Percentiles rank a stretch among this genome's conserved stretches.
These are phyloP conservation scores for Elsinoe necatrix DNA, from an alignment of 2,329 filamentous ascomycete genomes.

Conservation along the genomic window DNA sequence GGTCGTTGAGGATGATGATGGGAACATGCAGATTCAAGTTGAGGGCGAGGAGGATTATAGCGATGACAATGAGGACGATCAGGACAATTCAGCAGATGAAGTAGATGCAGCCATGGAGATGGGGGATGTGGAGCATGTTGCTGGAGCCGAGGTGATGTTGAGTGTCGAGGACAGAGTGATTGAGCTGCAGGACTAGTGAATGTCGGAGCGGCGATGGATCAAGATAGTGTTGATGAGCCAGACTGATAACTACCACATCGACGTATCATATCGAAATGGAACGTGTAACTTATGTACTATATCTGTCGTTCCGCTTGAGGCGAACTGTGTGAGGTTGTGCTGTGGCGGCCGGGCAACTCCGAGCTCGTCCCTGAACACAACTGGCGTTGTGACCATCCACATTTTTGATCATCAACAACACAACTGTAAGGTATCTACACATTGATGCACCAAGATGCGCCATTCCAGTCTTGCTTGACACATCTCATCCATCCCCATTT, in stretches of 20 bases:
- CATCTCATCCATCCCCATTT: not conserved
- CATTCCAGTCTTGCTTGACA: too few species aligned
- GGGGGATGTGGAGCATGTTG: not conserved
- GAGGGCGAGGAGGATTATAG: not conserved
- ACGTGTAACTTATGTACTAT: not conserved
- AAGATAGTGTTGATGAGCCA: not conserved
- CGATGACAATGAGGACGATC: not conserved
- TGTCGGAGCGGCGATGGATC: not conserved
- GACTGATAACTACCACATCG: not conserved
- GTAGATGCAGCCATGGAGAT: not conserved
- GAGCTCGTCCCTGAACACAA: not conserved
- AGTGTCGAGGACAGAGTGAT: not conserved
- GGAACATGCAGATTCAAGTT: not conserved
- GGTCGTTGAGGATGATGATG: slow-evolving; percentile 7
- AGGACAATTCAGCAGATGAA: not conserved
- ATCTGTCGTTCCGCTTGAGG: too few species aligned
- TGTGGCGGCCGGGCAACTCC: not conserved
- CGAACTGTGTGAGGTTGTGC: too few species aligned
- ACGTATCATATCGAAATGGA: not conserved
- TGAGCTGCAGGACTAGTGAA: not conserved
- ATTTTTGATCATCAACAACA: not conserved
- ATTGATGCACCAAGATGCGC: too few species aligned
- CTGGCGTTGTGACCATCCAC: not conserved
- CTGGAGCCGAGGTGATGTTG: not conserved
- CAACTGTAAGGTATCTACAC: not conserved